A percentile compares a stretch with the other conserved stretches of the same genome.
These are phyloP conservation scores for Colletotrichum abscissum DNA, from an alignment of 2,329 filamentous ascomycete species.

Conservation along the genomic window DNA sequence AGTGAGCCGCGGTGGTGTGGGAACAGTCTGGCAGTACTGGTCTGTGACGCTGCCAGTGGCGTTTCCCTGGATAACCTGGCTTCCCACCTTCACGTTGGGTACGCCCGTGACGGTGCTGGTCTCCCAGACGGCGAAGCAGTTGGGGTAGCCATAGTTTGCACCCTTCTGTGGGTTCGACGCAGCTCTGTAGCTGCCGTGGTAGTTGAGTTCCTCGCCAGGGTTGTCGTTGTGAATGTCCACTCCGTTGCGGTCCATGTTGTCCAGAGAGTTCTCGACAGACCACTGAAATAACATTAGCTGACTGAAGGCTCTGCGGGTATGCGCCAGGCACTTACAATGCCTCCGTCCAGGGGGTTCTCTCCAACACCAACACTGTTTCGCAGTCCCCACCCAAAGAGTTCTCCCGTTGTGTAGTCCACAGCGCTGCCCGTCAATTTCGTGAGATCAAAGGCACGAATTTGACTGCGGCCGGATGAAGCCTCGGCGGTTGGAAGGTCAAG, in stretches of 20 bases:
- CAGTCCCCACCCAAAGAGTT: slow-evolving; percentile 73
- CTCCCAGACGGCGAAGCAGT: slow-evolving; percentile 72
- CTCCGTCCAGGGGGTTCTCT: slow-evolving; percentile 66
- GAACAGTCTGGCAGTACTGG: slow-evolving; percentile 50
- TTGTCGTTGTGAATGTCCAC: slow-evolving; percentile 74
- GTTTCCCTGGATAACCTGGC: slow-evolving; percentile 59
- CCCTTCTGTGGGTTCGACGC: slow-evolving; percentile 45
- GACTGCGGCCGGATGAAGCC: slow-evolving; percentile 67
- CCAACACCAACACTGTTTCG: slow-evolving; percentile 78
- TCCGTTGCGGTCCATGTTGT: slow-evolving; percentile 69
- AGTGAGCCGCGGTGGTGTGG: slow-evolving; percentile 64
- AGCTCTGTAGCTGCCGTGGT: slow-evolving; percentile 67
- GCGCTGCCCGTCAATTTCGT: slow-evolving; percentile 43
- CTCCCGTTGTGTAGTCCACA: slow-evolving; percentile 61
- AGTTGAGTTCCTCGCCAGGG: slow-evolving; percentile 81
- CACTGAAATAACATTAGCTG: slow-evolving; percentile 43
- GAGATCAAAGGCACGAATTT: slow-evolving; percentile 70
- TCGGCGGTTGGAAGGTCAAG: slow-evolving; percentile 66
- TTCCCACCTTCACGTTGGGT: slow-evolving; percentile 55
- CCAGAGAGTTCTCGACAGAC: slow-evolving; percentile 77
- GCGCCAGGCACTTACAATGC: slow-evolving; percentile 45
- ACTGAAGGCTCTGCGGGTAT: background rate
- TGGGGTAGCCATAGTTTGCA: slow-evolving; percentile 41
- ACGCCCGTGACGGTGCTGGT: slow-evolving; percentile 55
- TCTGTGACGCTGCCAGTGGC: slow-evolving; percentile 39